phyloP scores from a whole-genome alignment of 352 stramenopile genomes.

The Pythium plurisporium region DNA sequence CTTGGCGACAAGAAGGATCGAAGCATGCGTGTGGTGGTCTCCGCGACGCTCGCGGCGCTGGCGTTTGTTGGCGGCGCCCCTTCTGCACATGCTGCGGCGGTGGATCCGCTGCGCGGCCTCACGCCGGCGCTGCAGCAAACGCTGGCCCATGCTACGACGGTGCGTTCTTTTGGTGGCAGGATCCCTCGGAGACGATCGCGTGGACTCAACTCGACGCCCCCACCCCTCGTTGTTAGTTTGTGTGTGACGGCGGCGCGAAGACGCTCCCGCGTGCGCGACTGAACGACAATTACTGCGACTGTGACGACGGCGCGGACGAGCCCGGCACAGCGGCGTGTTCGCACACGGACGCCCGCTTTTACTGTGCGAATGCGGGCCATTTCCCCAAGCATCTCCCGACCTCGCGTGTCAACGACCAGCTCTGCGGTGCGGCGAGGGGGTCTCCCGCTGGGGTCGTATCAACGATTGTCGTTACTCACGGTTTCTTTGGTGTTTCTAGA shows the following conservation, averaged over 20 bases:
- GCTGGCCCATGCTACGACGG: background rate
- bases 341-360: conserved; percentile 48
- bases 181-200: background rate
- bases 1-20: background rate
- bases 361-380: conserved; percentile 74
- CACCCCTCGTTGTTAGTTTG: conserved; percentile 47
- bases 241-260: conserved; percentile 58
- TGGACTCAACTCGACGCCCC: too few species aligned
- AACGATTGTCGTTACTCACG: too few species aligned
- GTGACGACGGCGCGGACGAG: conserved; percentile 87
- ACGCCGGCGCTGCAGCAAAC: conserved; percentile 1
- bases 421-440: too few species aligned
- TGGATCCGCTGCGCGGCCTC: background rate
- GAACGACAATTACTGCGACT: conserved; percentile 97
- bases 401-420: conserved; percentile 67
- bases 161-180: background rate
- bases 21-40: background rate
- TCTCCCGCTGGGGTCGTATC: too few species aligned
- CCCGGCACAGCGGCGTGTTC: conserved; percentile 84
- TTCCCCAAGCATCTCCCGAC: conserved; percentile 55
- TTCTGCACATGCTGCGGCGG: background rate
- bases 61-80: background rate
- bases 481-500: conserved; percentile 34
- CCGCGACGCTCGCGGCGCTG: background rate
- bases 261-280: conserved; percentile 48